These are phyloP conservation scores for Dentipellis fragilis DNA, from an alignment of 768 basidiomycete species.

Conservation along the genomic window DNA sequence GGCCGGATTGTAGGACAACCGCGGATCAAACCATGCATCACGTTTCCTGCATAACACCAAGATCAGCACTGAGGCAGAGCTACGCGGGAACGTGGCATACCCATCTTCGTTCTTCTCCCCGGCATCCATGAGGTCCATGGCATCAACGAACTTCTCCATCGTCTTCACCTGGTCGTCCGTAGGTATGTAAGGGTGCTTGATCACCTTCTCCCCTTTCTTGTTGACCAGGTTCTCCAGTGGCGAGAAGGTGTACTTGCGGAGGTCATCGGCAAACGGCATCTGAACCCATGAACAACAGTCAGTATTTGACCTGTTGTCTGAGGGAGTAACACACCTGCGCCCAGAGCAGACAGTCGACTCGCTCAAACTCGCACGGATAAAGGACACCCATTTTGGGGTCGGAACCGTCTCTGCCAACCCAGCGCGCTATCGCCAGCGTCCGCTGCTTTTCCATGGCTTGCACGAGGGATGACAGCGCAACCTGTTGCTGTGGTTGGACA, in stretches of 20 bases:
- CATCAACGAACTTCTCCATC: constrained; percentile 84
- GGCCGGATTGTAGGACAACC: constrained; percentile 77
- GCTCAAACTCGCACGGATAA: constrained; percentile 47
- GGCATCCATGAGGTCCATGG: constrained; percentile 76
- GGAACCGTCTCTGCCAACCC: constrained; percentile 60
- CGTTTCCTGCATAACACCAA: constrained; percentile 34
- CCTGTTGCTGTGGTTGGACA: constrained; percentile 54
- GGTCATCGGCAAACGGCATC: constrained; percentile 96
- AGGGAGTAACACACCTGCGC: constrained; percentile 45
- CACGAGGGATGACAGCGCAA: constrained; percentile 79
- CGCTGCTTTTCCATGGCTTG: constrained; percentile 64
- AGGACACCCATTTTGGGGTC: constrained; percentile 86
- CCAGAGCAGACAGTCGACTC: constrained; percentile 78
- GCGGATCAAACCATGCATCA: constrained; percentile 67
- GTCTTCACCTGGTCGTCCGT: constrained; percentile 65
- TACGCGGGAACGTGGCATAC: constrained; percentile 24
- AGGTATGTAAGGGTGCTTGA: constrained; percentile 74
- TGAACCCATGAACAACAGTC: constrained; percentile 21
- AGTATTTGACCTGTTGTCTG: background rate
- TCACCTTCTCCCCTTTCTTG: constrained; percentile 64
- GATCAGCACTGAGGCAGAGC: background rate
- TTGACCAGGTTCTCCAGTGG: constrained; percentile 66
- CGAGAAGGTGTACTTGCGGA: constrained; percentile 79
- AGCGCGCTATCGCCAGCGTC: constrained; percentile 72
- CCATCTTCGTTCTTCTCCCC: constrained; percentile 72